phyloP scores from a whole-genome alignment of 169 alveolate genomes.

The Plasmodium chabaudi region DNA sequence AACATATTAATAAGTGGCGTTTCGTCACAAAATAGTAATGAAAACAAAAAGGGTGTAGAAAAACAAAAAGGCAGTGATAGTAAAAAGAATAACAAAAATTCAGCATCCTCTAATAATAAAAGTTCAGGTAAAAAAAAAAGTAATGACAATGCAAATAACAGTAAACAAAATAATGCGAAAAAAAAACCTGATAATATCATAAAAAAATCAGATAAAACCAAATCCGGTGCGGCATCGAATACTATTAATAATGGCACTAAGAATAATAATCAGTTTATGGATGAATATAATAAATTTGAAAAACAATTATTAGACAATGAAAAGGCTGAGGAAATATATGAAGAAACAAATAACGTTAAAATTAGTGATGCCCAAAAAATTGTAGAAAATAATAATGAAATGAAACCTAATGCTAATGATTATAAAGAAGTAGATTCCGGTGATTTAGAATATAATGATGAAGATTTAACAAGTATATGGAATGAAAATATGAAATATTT shows the following conservation, averaged over 20 bases:
- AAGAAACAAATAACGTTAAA: not conserved
- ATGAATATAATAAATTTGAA: conserved; percentile 38
- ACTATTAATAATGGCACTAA: not conserved
- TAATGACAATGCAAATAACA: not conserved
- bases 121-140: not conserved
- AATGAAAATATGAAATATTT: conserved; percentile 71
- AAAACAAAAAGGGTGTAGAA: conserved; percentile 2
- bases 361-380: not conserved
- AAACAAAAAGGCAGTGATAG: not conserved
- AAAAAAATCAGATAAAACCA: not conserved
- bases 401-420: conserved; percentile 69
- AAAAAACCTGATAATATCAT: conserved; percentile 5
- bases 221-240: not conserved
- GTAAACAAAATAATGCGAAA: not conserved
- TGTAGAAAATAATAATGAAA: conserved; percentile 10
- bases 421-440: conserved; percentile 31
- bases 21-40: conserved; percentile 6
- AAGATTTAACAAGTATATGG: conserved; percentile 67
- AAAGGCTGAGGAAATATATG: not conserved
- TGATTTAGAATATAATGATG: conserved; percentile 23
- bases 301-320: conserved; percentile 9
- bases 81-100: conserved; percentile 1
- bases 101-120: conserved; percentile 3
- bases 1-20: conserved; percentile 13
- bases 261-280: conserved; percentile 27